Evolutionary conservation across 306 rosid genomes (phyloP).

Genomic region (Comarum palustre): DNA sequence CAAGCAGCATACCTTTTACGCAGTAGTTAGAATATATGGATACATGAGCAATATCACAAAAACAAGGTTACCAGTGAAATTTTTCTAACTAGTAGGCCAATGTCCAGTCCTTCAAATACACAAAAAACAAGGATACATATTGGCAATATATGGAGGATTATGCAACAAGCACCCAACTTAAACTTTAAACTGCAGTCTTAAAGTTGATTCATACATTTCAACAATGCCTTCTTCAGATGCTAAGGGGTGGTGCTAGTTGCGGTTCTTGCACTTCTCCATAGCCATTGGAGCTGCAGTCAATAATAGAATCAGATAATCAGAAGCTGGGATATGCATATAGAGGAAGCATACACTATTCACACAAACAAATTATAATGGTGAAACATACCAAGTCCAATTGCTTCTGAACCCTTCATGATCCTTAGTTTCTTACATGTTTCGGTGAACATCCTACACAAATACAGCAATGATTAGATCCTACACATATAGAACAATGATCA

Average conservation of each 20-base stretch:
- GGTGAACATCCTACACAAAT: constrained; percentile 67
- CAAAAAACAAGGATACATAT: constrained; percentile 32
- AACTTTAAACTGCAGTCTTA: too few species aligned
- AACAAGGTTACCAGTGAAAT: constrained; percentile 36
- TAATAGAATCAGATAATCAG: constrained; percentile 11
- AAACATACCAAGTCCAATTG: constrained; percentile 74
- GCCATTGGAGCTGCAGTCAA: constrained; percentile 84
- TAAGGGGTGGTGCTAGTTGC: constrained; percentile 39
- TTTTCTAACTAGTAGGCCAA: constrained; percentile 37
- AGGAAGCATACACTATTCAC: background rate
- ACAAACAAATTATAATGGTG: background rate
- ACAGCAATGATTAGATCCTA: constrained; percentile 12
- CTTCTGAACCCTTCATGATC: constrained; percentile 93
- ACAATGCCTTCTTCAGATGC: constrained; percentile 21
- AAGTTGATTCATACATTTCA: constrained; percentile 32
- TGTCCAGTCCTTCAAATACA: constrained; percentile 41
- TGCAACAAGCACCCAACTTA: constrained; percentile 31
- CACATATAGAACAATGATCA: background rate
- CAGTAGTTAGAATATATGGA: constrained; percentile 39
- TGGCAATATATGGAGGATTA: constrained; percentile 38
- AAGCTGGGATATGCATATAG: background rate
- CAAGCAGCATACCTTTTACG: constrained; percentile 48
- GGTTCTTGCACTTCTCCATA: constrained; percentile 71
- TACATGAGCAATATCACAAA: constrained; percentile 32
- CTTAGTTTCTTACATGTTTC: constrained; percentile 74